Evolutionary conservation across 495 filamentous ascomycete genomes (phyloP), one percentile per base, ranked within the genome.

Genomic region (Neurospora sp.): DNA sequence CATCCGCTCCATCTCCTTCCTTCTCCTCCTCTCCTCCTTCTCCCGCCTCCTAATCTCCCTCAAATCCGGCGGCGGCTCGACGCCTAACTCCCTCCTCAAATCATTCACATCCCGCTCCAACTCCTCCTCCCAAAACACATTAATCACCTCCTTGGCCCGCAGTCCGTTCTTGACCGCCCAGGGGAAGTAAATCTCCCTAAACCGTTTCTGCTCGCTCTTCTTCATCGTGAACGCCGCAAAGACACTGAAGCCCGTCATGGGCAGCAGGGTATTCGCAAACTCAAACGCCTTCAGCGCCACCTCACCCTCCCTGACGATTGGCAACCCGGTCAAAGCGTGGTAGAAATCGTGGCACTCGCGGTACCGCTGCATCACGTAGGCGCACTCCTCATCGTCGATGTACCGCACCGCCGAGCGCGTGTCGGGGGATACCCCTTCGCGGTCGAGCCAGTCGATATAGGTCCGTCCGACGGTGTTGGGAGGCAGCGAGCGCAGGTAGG

Each of bases 331-430:
- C 40, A 99, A 84, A 0, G 96, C 96, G 82, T 99, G 96, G 85
- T 97, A 98, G 86, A 99, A 98, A 79, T 99, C 96, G 81, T 99
- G 96, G 77, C 92, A 96, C 82, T 99, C 96, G 69, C 96, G 90
- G 82, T 99, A 99, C 38, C 96, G 90, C 87, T 98, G 96, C 93
- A 99, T 97, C 5, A 98, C 96, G 81, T 98, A 99, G 24, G 96
- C 96, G 80, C 93, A 97, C 80, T 98, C 96, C 71, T 90, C 90
- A 79, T 97, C 91, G 80, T 98, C 95, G 71, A 99, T 94, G 82
- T 97, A 98, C 59, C 91, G 87, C 34, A 99, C 96, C 21, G 79
- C 76, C 42, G 89, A 84, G 11, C 96, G 89, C 36, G 96, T 97
- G 82, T 98, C 96, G 0, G 96, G 95, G 2, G 92, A 91, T 3